phyloP scores from a whole-genome alignment of 2,329 filamentous ascomycete species.

The Monosporascus sp. region DNA sequence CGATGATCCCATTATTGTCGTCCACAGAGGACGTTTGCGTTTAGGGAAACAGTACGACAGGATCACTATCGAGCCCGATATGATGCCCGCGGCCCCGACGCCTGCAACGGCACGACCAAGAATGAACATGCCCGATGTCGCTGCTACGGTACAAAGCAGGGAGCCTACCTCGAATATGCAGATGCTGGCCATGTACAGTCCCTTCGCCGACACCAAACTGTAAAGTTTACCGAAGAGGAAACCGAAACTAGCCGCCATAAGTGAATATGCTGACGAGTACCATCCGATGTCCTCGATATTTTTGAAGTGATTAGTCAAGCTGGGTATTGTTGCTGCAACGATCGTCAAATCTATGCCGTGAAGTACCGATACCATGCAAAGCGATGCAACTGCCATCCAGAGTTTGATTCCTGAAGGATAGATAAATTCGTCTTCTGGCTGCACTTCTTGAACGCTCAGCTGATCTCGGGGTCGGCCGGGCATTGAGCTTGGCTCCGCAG shows the following conservation, averaged over 20 bases:
- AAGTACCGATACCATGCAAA: neutral
- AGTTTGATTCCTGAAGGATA: neutral
- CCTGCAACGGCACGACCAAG: neutral
- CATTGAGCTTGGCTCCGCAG: too few relatives aligned
- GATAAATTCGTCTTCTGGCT: neutral
- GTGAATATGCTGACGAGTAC: neutral
- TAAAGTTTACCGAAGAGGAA: neutral
- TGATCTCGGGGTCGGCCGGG: neutral
- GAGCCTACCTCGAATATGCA: conserved; percentile 1
- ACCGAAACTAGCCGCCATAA: neutral
- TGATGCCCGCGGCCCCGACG: neutral
- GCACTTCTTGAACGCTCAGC: neutral
- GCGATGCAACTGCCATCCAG: neutral
- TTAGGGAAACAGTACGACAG: neutral
- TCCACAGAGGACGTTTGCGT: conserved; percentile 1
- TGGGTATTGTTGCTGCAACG: neutral
- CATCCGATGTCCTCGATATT: neutral
- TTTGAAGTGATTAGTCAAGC: neutral
- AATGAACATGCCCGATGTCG: neutral
- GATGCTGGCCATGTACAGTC: neutral
- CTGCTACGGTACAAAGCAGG: neutral
- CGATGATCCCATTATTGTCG: conserved; percentile 1
- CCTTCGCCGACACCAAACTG: neutral
- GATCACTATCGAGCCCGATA: too few relatives aligned
- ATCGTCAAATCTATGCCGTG: conserved; percentile 1